phyloP scores from a whole-genome alignment of 768 basidiomycete genomes.

The Boletus reticuloceps region DNA sequence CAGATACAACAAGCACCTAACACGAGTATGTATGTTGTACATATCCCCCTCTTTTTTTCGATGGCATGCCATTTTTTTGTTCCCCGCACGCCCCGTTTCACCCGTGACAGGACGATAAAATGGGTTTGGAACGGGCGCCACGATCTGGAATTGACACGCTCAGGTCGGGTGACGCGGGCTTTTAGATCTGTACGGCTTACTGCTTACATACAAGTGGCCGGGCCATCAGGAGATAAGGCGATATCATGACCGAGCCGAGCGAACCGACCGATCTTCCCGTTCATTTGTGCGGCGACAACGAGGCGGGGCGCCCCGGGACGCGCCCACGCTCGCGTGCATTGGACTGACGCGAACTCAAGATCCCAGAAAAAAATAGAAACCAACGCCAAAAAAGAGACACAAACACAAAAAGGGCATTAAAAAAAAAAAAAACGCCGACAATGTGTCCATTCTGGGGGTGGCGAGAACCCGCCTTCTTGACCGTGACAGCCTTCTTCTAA shows the following conservation, averaged over 20 bases:
- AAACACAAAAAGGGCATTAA: not conserved
- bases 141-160: slow-evolving; percentile 2
- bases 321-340: not conserved
- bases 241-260: slow-evolving; percentile 16
- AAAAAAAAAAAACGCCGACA: slow-evolving; percentile 1
- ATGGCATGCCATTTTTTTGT: not conserved
- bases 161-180: not conserved
- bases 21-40: too few species aligned
- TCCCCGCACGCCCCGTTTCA: not conserved
- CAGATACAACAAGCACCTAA: too few species aligned
- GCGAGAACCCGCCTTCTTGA: not conserved
- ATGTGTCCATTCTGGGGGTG: slow-evolving; percentile 8
- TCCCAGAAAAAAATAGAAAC: not conserved
- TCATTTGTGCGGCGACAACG: slow-evolving; percentile 17
- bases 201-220: not conserved
- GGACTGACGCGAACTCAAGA: not conserved
- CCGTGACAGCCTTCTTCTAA: not conserved
- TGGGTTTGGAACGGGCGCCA: not conserved
- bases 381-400: not conserved
- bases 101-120: not conserved
- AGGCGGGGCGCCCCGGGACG: not conserved
- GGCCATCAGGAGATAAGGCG: slow-evolving; percentile 21
- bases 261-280: slow-evolving; percentile 1
- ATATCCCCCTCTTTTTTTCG: too few species aligned
- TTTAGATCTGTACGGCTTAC: not conserved